Conservation (phyloP, 2,329 filamentous ascomycete genomes). For the Aspergillus costaricaensis region DNA sequence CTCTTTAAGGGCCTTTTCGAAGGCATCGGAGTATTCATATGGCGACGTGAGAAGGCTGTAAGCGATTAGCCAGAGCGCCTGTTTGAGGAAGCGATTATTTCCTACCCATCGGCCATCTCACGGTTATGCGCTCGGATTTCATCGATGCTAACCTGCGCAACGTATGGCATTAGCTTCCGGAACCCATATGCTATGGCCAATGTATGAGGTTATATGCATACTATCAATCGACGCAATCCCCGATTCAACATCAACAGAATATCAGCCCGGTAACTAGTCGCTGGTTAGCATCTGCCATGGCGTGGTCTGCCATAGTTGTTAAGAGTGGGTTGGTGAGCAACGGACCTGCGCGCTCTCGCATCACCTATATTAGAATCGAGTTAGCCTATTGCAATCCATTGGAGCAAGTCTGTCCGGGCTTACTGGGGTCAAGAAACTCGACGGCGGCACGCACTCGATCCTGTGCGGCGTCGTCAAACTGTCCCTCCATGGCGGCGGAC, state of each 20-base stretch:
- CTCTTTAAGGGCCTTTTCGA: slow-evolving; percentile 86
- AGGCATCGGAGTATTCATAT: slow-evolving; percentile 85
- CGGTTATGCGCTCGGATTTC: slow-evolving; percentile 85
- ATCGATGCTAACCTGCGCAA: slow-evolving; percentile 72
- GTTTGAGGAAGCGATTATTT: background rate
- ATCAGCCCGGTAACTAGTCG: slow-evolving; percentile 79
- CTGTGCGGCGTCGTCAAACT: slow-evolving; percentile 78
- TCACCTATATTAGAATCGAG: slow-evolving; percentile 47
- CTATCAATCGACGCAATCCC: slow-evolving; percentile 59
- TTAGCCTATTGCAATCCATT: background rate
- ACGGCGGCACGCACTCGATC: slow-evolving; percentile 84
- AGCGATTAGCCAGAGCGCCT: slow-evolving; percentile 18
- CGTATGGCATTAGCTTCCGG: slow-evolving; percentile 3
- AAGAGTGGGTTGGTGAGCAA: slow-evolving; percentile 11
- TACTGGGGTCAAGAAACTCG: slow-evolving; percentile 93
- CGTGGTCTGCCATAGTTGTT: background rate
- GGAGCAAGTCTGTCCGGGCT: slow-evolving; percentile 30
- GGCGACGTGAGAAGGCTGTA: slow-evolving; percentile 71
- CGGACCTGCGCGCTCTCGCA: slow-evolving; percentile 57
- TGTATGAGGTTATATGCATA: slow-evolving; percentile 30
- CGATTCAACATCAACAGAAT: slow-evolving; percentile 76
- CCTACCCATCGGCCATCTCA: slow-evolving; percentile 71
- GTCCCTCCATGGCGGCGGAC: slow-evolving; percentile 63
- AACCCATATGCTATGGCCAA: background rate
- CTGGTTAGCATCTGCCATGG: slow-evolving; percentile 18